phyloP scores from a whole-genome alignment of 352 stramenopile species.

The Peronospora destructor region DNA sequence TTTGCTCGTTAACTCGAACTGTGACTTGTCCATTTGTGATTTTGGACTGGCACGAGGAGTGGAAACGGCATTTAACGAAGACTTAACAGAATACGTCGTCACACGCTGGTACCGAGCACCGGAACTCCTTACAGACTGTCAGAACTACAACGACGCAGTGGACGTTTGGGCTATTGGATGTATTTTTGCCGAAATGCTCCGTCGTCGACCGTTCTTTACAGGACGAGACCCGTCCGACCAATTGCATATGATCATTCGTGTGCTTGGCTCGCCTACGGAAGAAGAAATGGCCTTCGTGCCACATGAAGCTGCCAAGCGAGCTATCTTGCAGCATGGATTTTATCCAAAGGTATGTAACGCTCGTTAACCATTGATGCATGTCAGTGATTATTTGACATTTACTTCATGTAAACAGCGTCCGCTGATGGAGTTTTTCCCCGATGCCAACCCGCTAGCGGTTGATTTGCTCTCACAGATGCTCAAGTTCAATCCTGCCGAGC shows the following conservation, averaged over 20 bases:
- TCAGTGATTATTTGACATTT: constrained; percentile 4
- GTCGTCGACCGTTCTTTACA: constrained; percentile 89
- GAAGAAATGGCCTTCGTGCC: constrained; percentile 96
- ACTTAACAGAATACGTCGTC: constrained; percentile 88
- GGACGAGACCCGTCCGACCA: constrained; percentile 77
- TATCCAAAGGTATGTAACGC: constrained; percentile 59
- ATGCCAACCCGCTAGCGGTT: constrained; percentile 71
- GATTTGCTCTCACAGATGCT: constrained; percentile 89
- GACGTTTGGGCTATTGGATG: constrained; percentile 96
- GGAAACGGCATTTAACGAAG: constrained; percentile 73
- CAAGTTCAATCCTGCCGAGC: constrained; percentile 89
- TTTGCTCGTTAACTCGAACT: constrained; percentile 87
- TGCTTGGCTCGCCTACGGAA: constrained; percentile 91
- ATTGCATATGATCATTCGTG: constrained; percentile 79
- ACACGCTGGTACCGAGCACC: constrained; percentile 89
- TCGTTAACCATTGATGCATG: neutral
- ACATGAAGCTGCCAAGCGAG: constrained; percentile 83
- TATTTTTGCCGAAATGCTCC: constrained; percentile 98
- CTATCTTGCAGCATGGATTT: constrained; percentile 76
- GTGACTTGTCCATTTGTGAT: constrained; percentile 86
- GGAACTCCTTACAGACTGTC: constrained; percentile 86
- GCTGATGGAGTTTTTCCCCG: constrained; percentile 79
- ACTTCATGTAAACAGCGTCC: constrained; percentile 33
- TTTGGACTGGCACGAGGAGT: constrained; percentile 90
- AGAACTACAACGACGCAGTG: constrained; percentile 94